A percentile compares a stretch with the other conserved stretches of the same genome.
Conservation (phyloP, 768 basidiomycete species). For the Suillus occidentalis region DNA sequence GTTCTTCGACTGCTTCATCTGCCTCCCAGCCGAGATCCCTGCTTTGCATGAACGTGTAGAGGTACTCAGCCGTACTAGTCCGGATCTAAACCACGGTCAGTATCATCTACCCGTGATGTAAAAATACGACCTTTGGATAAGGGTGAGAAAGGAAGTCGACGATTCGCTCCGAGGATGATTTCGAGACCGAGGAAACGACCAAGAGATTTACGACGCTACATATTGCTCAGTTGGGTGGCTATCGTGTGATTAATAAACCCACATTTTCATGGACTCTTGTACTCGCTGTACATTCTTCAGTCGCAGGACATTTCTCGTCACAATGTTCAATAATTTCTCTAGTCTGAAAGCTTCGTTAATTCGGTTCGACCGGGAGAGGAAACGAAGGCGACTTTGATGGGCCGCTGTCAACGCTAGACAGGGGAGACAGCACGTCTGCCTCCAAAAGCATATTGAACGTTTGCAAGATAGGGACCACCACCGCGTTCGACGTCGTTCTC, state of each 20-base stretch:
- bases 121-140: slow-evolving; percentile 69
- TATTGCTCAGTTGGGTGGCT: slow-evolving; percentile 12
- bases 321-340: slow-evolving; percentile 51
- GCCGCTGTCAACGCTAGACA: slow-evolving; percentile 49
- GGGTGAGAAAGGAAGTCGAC: slow-evolving; percentile 69
- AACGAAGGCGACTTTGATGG: slow-evolving; percentile 47
- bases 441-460: slow-evolving; percentile 75
- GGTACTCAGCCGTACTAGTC: slow-evolving; percentile 75
- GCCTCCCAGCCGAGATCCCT: slow-evolving; percentile 65
- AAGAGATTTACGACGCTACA: slow-evolving; percentile 68
- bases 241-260: slow-evolving; percentile 27
- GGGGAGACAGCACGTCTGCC: slow-evolving; percentile 53
- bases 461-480: slow-evolving; percentile 82
- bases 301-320: slow-evolving; percentile 59
- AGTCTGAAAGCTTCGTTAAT: slow-evolving; percentile 41
- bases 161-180: slow-evolving; percentile 46
- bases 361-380: slow-evolving; percentile 15
- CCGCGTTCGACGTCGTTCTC: slow-evolving; percentile 60
- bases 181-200: slow-evolving; percentile 44
- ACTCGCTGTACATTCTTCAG: slow-evolving; percentile 86
- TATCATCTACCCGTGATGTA: slow-evolving; percentile 11
- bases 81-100: slow-evolving; percentile 55
- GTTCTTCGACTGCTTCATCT: slow-evolving; percentile 58
- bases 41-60: slow-evolving; percentile 77
- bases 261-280: slow-evolving; percentile 84